Evolutionary conservation across 768 basidiomycete species (phyloP).

Genomic region (Clitopilus passeckerianus): DNA sequence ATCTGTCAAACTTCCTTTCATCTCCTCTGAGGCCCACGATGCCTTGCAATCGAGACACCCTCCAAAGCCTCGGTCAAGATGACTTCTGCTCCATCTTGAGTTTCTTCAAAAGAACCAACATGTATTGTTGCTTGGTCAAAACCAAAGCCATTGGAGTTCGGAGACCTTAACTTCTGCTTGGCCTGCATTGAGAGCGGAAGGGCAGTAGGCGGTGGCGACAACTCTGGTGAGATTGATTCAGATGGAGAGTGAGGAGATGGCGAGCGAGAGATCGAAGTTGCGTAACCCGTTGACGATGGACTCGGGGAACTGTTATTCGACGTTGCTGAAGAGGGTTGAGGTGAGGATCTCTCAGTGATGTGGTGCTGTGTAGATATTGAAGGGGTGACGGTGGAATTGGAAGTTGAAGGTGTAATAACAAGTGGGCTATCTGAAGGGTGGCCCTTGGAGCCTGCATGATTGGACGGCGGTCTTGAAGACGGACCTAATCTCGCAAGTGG

Average conservation of each 20-base stretch:
- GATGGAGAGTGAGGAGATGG: conserved; percentile 34
- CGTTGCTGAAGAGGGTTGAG: conserved; percentile 21
- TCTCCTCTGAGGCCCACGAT: background rate
- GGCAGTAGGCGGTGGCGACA: conserved; percentile 22
- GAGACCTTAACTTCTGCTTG: background rate
- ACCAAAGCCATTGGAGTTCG: background rate
- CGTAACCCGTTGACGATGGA: conserved; percentile 54
- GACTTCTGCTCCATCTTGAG: background rate
- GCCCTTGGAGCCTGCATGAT: background rate
- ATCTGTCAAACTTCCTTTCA: background rate
- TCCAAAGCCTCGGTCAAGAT: background rate
- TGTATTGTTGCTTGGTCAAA: background rate
- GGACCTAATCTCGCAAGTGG: conserved; percentile 15
- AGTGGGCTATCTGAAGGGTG: conserved; percentile 10
- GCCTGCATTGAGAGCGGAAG: conserved; percentile 13
- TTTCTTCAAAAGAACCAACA: background rate
- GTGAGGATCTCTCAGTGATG: conserved; percentile 15
- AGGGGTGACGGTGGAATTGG: conserved; percentile 1
- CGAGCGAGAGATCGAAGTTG: conserved; percentile 46
- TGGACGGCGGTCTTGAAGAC: conserved; percentile 15
- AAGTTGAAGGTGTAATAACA: conserved; percentile 4
- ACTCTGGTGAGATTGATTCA: background rate
- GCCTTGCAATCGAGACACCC: background rate
- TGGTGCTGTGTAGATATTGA: conserved; percentile 6
- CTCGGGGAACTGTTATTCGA: conserved; percentile 52